Evolutionary conservation across 2,329 filamentous ascomycete species (phyloP).

Genomic region (Monilinia fructicola): DNA sequence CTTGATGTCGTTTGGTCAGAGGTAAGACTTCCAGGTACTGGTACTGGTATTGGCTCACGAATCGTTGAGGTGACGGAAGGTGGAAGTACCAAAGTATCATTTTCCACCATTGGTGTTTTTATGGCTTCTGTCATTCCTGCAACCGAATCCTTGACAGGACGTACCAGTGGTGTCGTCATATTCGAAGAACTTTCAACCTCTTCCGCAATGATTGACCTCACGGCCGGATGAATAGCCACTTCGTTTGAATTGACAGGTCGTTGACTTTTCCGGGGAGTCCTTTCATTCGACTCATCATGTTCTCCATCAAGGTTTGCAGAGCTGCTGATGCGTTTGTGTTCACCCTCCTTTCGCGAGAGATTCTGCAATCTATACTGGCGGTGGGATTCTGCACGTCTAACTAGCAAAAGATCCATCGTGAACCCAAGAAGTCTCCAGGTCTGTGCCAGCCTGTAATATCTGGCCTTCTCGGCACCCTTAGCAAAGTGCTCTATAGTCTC

Average conservation of each 20-base stretch:
- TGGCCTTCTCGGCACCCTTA: slow-evolving; percentile 55
- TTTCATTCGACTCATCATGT: slow-evolving; percentile 27
- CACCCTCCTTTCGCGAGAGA: slow-evolving; percentile 31
- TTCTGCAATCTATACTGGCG: slow-evolving; percentile 48
- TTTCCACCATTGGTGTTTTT: slow-evolving; percentile 39
- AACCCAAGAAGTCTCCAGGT: slow-evolving; percentile 63
- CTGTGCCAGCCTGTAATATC: slow-evolving; percentile 60
- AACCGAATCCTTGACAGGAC: slow-evolving; percentile 47
- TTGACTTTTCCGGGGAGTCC: slow-evolving; percentile 33
- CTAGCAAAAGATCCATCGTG: slow-evolving; percentile 54
- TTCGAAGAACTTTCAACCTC: slow-evolving; percentile 65
- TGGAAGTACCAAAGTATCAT: slow-evolving; percentile 37
- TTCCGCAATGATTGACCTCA: slow-evolving; percentile 33
- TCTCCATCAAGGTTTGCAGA: slow-evolving; percentile 28
- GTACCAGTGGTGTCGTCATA: slow-evolving; percentile 57
- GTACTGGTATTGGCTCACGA: slow-evolving; percentile 36
- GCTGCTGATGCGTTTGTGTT: slow-evolving; percentile 26
- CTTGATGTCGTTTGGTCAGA: slow-evolving; percentile 32
- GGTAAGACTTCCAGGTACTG: slow-evolving; percentile 27
- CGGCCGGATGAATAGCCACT: slow-evolving; percentile 27
- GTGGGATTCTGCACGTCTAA: slow-evolving; percentile 57
- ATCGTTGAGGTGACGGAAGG: slow-evolving; percentile 32
- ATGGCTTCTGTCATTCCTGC: slow-evolving; percentile 32
- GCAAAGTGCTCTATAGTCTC: slow-evolving; percentile 58
- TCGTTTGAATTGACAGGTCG: slow-evolving; percentile 25